These are phyloP conservation scores for Kokia cookei DNA, from an alignment of 441 rosid species.

Conservation along the genomic window DNA sequence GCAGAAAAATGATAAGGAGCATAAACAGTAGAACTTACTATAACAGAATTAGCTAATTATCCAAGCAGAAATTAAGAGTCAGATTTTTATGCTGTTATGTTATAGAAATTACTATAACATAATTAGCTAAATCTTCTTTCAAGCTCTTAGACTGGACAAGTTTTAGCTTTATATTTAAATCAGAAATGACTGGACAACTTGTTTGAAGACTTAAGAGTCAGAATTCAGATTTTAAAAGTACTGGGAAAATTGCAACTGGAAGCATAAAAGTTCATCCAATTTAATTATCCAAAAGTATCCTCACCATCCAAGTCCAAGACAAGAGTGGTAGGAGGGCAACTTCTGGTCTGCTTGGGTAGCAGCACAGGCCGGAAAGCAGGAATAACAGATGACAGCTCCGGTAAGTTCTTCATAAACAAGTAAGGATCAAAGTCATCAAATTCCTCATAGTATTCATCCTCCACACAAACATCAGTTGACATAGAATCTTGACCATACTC, in stretches of 20 bases:
- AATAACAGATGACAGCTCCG: slow-evolving; percentile 75
- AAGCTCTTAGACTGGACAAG: not conserved
- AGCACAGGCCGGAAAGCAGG: slow-evolving; percentile 87
- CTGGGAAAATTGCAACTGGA: not conserved
- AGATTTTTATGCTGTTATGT: no score
- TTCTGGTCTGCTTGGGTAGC: slow-evolving; percentile 95
- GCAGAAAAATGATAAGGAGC: not conserved
- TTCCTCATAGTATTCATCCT: slow-evolving; percentile 73
- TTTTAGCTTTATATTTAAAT: not conserved
- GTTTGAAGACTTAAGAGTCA: not conserved
- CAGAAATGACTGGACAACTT: not conserved
- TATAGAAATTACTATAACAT: not conserved
- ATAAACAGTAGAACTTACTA: no score
- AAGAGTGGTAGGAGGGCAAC: slow-evolving; percentile 91
- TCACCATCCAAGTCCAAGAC: slow-evolving; percentile 97
- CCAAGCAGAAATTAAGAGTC: no score
- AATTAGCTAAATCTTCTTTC: not conserved
- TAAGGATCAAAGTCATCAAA: slow-evolving; percentile 93
- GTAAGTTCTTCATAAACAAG: slow-evolving; percentile 86
- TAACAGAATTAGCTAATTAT: no score
- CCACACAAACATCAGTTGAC: slow-evolving; percentile 50
- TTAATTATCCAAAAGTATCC: slow-evolving; percentile 4
- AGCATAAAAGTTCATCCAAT: not conserved
- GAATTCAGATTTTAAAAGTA: not conserved
- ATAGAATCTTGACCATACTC: slow-evolving; percentile 82